Conservation (phyloP, 2,329 filamentous ascomycete species). For the Lachnellula suecica region DNA sequence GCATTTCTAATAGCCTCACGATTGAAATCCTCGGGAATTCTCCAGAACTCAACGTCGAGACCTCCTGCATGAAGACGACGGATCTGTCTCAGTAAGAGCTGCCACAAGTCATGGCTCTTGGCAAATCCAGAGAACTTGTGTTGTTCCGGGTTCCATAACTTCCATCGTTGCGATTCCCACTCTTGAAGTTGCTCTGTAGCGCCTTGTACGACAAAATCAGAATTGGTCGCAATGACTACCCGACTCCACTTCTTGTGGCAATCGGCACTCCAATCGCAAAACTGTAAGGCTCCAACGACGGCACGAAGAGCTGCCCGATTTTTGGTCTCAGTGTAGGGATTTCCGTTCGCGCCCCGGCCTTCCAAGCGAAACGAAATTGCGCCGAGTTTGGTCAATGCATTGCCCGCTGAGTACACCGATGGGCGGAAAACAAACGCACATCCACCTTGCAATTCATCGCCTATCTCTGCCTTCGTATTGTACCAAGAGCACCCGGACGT, state of each 20-base stretch:
- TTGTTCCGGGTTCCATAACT: conserved; percentile 27
- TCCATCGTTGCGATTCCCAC: conserved; percentile 49
- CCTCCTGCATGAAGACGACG: conserved; percentile 32
- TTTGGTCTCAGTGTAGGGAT: conserved; percentile 41
- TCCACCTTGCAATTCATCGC: conserved; percentile 33
- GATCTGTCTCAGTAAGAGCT: conserved; percentile 43
- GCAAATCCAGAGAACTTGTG: too few species aligned
- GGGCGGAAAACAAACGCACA: conserved; percentile 37
- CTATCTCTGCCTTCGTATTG: neutral
- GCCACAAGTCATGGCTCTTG: conserved; percentile 54
- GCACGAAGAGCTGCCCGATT: conserved; percentile 57
- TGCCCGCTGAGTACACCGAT: conserved; percentile 16
- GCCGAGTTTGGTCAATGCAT: conserved; percentile 6
- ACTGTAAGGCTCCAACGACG: conserved; percentile 48
- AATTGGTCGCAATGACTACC: conserved; percentile 54
- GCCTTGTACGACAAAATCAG: conserved; percentile 48
- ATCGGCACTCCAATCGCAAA: conserved; percentile 38
- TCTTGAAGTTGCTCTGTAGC: conserved; percentile 41
- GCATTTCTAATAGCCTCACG: too few species aligned
- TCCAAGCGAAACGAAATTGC: conserved; percentile 40
- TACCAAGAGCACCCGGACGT: neutral
- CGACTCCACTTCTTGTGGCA: conserved; percentile 38
- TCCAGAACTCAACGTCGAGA: conserved; percentile 46
- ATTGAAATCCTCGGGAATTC: conserved; percentile 45
- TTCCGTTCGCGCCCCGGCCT: conserved; percentile 40